A percentile compares a stretch with the other conserved stretches of the same genome.
These are phyloP conservation scores for Colletotrichum graminicola DNA, from an alignment of 2,329 filamentous ascomycete genomes.

Conservation along the genomic window DNA sequence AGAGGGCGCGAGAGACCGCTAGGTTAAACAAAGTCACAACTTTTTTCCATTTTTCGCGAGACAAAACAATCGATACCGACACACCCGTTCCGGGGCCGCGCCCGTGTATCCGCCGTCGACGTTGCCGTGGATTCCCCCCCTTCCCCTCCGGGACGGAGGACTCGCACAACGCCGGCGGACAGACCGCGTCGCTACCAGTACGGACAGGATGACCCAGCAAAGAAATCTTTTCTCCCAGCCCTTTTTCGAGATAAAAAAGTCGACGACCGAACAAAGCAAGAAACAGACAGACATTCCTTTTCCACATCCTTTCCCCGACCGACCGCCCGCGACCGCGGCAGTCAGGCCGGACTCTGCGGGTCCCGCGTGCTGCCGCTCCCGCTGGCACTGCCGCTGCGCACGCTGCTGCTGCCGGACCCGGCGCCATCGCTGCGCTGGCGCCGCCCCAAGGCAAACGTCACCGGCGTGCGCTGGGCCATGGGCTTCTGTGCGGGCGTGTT, in stretches of 20 bases:
- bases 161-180: not conserved
- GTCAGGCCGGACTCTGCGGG: slow-evolving; percentile 62
- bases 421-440: slow-evolving; percentile 37
- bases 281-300: slow-evolving; percentile 21
- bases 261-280: slow-evolving; percentile 27
- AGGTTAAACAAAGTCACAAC: slow-evolving; percentile 38
- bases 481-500: slow-evolving; percentile 43
- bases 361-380: slow-evolving; percentile 63
- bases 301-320: not conserved
- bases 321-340: not conserved
- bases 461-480: slow-evolving; percentile 42
- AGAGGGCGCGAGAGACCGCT: not conserved
- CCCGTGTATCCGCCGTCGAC: slow-evolving; percentile 2
- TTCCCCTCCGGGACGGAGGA: not conserved
- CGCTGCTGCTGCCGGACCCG: slow-evolving; percentile 42
- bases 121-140: not conserved
- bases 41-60: slow-evolving; percentile 30
- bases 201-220: slow-evolving; percentile 16
- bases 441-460: slow-evolving; percentile 41
- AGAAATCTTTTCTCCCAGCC: slow-evolving; percentile 14
- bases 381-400: slow-evolving; percentile 59
- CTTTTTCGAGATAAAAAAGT: slow-evolving; percentile 13
- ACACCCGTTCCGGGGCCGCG: not conserved
- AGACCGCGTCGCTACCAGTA: slow-evolving; percentile 1
- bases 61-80: slow-evolving; percentile 29